Base-by-base conservation (phyloP, 352 stramenopile species). In the Globisporangium mamillatum region DNA sequence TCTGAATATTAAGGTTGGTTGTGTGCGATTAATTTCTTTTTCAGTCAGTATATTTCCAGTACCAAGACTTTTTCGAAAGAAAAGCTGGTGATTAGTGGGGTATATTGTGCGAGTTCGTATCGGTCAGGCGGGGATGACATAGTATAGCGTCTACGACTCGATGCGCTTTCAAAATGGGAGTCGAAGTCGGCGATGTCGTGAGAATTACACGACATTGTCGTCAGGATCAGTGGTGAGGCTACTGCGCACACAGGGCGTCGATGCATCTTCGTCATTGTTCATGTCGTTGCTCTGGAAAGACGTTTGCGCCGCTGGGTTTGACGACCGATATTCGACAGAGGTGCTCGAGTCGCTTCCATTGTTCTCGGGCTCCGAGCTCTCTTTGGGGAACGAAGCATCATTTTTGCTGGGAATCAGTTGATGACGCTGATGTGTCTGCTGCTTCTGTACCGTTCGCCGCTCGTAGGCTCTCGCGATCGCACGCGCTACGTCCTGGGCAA, bases 401-500 rank as follows among this genome's bases (percentile, higher is more conserved):
- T 10, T 24, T 52, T 52, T 52, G 18, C 62, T 68, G 18, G 8
- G 24, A 25, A 12, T 63, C 22, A 57, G 44, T 4, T 46, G 27
- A 10, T 22, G 25, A 18, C 52, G 48, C 12, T 20, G 18, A 54
- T 44, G 55, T 4, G 12, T 14, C 14, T 46, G 38, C 10, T 46
- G 36, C 6, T 25, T 57, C 6, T 22, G n/a, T 1, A 25, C 27
- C 3, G 60, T 67, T 16, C 67, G 79, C 0, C 70, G 60, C 27
- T 80, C 76, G 38, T 76, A 73, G 1, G 76, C 75, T 25, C 67
- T 52, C 0, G 73, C 69, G 24, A 86, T 83, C 27, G 73, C 79
- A 34, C 46, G 68, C n/a, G 79, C 79, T 20, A 86, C 79, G 20
- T 86, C 76, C 44, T 82, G 69, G 0, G 79, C 79, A 3, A 77